Conservation (phyloP, 2,329 filamentous ascomycete species). For the Penicillium janthinellum region DNA sequence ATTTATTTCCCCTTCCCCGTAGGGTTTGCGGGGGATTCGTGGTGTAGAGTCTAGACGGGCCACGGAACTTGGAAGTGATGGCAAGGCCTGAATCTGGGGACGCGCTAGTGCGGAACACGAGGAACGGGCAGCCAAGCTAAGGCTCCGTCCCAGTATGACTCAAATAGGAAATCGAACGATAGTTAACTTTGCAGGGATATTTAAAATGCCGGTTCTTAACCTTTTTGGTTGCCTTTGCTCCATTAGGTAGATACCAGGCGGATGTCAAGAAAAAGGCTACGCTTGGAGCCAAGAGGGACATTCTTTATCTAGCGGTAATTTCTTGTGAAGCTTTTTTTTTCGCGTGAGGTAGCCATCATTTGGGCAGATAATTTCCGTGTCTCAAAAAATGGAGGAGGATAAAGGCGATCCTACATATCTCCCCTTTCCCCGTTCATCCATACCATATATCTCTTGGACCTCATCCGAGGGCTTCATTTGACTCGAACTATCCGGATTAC, state of each 20-base stretch:
- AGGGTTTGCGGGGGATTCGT: not conserved
- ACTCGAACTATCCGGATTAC: too few species aligned
- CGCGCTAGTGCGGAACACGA: not conserved
- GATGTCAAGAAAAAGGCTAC: not conserved
- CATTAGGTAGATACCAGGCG: not conserved
- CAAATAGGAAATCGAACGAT: not conserved
- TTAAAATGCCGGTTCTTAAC: not conserved
- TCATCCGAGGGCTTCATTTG: too few species aligned
- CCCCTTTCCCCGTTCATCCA: too few species aligned
- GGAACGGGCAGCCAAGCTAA: not conserved
- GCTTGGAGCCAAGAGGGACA: too few species aligned
- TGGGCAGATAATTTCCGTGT: too few species aligned
- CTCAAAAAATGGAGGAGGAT: too few species aligned
- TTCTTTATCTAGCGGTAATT: too few species aligned
- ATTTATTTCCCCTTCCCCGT: not conserved
- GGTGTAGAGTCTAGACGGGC: not conserved
- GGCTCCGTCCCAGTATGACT: not conserved
- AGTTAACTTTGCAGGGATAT: not conserved
- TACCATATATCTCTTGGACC: too few species aligned
- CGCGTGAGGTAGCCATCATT: too few species aligned
- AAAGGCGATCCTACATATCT: too few species aligned
- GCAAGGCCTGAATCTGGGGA: not conserved
- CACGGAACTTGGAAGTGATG: not conserved
- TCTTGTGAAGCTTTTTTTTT: too few species aligned
- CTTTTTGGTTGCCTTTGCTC: not conserved